These are phyloP conservation scores for Phytophthora melonis DNA, from an alignment of 352 stramenopile species.

Conservation along the genomic window DNA sequence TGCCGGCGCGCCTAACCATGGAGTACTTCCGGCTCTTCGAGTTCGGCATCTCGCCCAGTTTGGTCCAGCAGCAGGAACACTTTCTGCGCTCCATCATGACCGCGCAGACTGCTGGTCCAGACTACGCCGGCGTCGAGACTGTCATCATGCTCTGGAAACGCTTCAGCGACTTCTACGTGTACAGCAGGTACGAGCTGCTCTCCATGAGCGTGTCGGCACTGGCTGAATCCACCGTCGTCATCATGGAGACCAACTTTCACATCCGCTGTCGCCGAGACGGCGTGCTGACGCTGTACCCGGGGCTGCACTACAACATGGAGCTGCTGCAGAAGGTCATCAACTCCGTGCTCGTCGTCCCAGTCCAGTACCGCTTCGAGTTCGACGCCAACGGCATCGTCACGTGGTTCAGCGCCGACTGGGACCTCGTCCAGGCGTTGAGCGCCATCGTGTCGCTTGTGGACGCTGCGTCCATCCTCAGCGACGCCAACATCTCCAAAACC, in stretches of 20 bases:
- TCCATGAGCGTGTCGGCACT: constrained; percentile 44
- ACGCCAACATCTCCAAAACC: constrained; percentile 63
- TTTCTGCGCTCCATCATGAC: constrained; percentile 69
- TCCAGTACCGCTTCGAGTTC: constrained; percentile 68
- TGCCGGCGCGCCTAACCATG: constrained; percentile 45
- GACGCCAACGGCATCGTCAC: constrained; percentile 46
- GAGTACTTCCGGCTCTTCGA: constrained; percentile 72
- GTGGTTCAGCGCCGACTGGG: constrained; percentile 70
- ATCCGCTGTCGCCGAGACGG: constrained; percentile 53
- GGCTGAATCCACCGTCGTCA: constrained; percentile 55
- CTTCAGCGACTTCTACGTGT: constrained; percentile 53
- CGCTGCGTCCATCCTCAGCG: constrained; percentile 50
- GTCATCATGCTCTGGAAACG: constrained; percentile 59
- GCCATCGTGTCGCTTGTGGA: constrained; percentile 56
- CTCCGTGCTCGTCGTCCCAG: constrained; percentile 45
- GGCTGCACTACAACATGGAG: constrained; percentile 47
- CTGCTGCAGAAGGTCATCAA: constrained; percentile 63
- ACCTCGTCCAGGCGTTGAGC: constrained; percentile 58
- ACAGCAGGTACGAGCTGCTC: constrained; percentile 44
- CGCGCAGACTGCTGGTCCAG: constrained; percentile 48
- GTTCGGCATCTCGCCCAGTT: constrained; percentile 45
- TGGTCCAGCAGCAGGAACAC: constrained; percentile 44
- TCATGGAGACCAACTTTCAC: constrained; percentile 51
- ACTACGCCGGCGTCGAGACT: constrained; percentile 58
- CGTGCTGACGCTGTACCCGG: constrained; percentile 54